A percentile compares a stretch with the other conserved stretches of the same genome.
phyloP scores from a whole-genome alignment of 805 yeast species.

The Barnettozyma wickerhamii region DNA sequence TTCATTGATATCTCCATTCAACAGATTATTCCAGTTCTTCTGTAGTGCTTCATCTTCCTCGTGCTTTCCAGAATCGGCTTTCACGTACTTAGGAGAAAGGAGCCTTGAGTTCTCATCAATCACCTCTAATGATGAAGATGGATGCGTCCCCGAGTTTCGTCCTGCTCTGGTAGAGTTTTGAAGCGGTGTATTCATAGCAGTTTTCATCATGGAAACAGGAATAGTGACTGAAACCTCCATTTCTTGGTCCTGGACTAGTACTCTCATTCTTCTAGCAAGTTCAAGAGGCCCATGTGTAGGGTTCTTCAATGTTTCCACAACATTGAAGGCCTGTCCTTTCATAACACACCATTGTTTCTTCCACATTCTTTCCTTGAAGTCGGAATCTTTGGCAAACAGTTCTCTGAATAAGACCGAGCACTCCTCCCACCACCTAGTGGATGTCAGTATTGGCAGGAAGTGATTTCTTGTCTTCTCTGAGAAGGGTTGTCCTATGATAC shows the following conservation, averaged over 20 bases:
- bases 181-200: slow-evolving; percentile 42
- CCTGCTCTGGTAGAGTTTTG: background rate
- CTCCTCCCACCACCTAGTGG: slow-evolving; percentile 69
- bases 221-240: slow-evolving; percentile 51
- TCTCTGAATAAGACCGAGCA: slow-evolving; percentile 42
- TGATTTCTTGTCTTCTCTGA: slow-evolving; percentile 50
- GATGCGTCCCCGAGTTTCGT: background rate
- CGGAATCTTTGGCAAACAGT: slow-evolving; percentile 51
- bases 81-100: background rate
- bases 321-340: slow-evolving; percentile 76
- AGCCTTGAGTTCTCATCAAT: slow-evolving; percentile 2
- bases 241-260: slow-evolving; percentile 55
- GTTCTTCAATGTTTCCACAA: slow-evolving; percentile 58
- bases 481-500: slow-evolving; percentile 65
- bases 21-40: slow-evolving; percentile 27
- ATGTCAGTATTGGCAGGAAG: slow-evolving; percentile 53
- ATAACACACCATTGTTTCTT: slow-evolving; percentile 61
- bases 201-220: slow-evolving; percentile 33
- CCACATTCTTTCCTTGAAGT: slow-evolving; percentile 66
- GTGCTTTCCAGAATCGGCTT: too few relatives aligned
- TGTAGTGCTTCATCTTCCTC: slow-evolving; percentile 18
- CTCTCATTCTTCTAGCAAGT: slow-evolving; percentile 52
- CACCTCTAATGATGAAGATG: background rate
- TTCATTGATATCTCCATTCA: slow-evolving; percentile 29
- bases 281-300: slow-evolving; percentile 64